phyloP scores from a whole-genome alignment of 345 rosid species.

The Cardamine occulta region DNA sequence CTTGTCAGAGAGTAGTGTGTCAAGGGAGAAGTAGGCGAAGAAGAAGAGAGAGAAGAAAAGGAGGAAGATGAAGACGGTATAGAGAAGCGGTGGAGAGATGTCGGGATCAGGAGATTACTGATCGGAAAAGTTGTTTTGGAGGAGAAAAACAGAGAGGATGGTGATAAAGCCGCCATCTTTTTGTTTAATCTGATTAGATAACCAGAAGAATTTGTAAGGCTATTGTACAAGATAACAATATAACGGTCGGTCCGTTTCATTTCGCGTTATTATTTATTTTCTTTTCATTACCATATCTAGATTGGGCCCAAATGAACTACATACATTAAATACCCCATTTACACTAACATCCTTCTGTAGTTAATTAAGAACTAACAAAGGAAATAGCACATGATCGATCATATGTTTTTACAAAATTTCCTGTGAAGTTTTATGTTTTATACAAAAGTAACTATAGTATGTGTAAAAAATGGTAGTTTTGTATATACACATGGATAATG shows the following conservation, averaged over 20 bases:
- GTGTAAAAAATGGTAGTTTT: no score
- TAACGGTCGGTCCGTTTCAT: slow-evolving; percentile 35
- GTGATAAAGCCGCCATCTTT: slow-evolving; percentile 40
- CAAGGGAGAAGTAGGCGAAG: slow-evolving; percentile 44
- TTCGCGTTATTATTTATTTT: neutral
- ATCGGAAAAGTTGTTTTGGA: slow-evolving; percentile 36
- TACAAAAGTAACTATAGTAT: no score
- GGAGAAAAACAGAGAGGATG: slow-evolving; percentile 45
- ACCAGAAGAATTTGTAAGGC: slow-evolving; percentile 33
- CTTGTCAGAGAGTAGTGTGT: slow-evolving; percentile 32
- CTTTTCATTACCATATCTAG: neutral
- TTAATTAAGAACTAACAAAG: no score
- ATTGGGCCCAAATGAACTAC: neutral
- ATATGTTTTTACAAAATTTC: no score
- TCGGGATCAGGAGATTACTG: slow-evolving; percentile 15
- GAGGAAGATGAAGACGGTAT: slow-evolving; percentile 37
- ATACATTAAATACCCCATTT: no score
- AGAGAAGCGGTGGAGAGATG: slow-evolving; percentile 43
- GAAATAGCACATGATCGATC: no score
- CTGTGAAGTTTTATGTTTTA: no score
- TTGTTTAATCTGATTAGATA: slow-evolving; percentile 2
- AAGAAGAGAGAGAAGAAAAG: slow-evolving; percentile 38
- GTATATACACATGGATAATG: neutral
- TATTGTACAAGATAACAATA: slow-evolving; percentile 31
- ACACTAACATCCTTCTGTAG: no score